Evolutionary conservation across 371 early-diverging fungal species (phyloP), one percentile per base, ranked within the genome.

Genomic region (Gilbertella persicaria): DNA sequence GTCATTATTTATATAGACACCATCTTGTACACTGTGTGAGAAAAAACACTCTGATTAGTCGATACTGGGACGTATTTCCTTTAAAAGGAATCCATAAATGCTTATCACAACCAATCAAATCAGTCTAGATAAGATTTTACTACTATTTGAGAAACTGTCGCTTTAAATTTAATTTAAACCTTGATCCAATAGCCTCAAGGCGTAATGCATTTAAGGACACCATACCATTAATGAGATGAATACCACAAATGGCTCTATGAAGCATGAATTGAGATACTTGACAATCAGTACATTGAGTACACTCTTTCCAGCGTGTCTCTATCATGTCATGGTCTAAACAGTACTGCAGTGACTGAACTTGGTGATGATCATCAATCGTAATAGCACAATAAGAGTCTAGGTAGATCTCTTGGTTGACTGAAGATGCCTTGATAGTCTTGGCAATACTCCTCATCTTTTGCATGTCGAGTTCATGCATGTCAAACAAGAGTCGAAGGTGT

Each of bases 121-220:
- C 16, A 21, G 13, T 16, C 7, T 40, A 48, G 52, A 56, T 56
- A 56, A 51, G 56, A 49, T 56, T 55, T 33, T 6, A 12, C 8
- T 33, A 10, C 13, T 33, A 12, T 33, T 33, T 19, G 14, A 46
- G 21, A 24, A 35, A 78, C 33, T 73, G 71, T 29, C 78, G 51
- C 51, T 71, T 75, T 51, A 60, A 44, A 62, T 80, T 78, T 25
- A 80, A 60, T 45, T 58, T 67, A 43, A 60, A 58, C 42, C 64
- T 65, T 24, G 76, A 73, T 38, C 75, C 73, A 39, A 80, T 61
- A 5, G 67, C 71, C 50, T 72, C 75, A n/a, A 76, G 62, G 38
- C 73, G 69, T 30, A 76, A 57, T 29, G 64, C 54, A 64, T 61
- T 60, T 24, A 79, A 44, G 12, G 65, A 55, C 19, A 74, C 20